Base-by-base conservation (phyloP, 352 stramenopile genomes). In the Nothophytophthora sp. region DNA sequence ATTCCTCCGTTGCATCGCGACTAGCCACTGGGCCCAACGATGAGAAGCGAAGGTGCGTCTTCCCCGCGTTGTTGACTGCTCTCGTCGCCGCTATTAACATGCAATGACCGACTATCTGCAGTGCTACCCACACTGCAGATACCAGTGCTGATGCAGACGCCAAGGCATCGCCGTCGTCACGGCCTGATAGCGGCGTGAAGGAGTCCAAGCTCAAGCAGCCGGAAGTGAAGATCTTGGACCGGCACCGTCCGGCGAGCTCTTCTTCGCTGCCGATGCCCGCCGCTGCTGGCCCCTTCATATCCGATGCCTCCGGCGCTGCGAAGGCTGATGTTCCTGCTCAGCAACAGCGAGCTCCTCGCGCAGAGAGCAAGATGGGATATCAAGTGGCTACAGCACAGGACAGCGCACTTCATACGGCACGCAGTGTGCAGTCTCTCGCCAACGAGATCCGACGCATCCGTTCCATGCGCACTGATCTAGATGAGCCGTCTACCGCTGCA, bases 371-470 rank as follows among this genome's bases (percentile, higher is more conserved):
- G 49, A 49, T 62, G n/a, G 58, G 47, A 1, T 33, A 48, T 8
- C 29, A 10, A 7, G 29, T 10, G 9, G 13, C 29, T 7, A 16
- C 16, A 5, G 29, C 37, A 12, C 20, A 27, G 7, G 60, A 69
- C 22, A 36, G 20, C 15, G 75, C 72, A 2, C 46, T 90, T 9
- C 76, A 88, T 44, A 77, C 79, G 50, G 73, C 88, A 12, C 67
- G 74, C n/a, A 93, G 80, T 22, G 82, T 93, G 20, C 80, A 93
- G 53, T 88, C 80, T 13, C 53, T 93, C 13, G 82, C 82, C 18
- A 88, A 89, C 57, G 82, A 93, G 43, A 91, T 93, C 34, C 61
- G 82, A 0, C 77, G 80, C 12, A 88, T 93, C 34, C 67, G 80
- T 22, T 93, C 82, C 1, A 65, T 85, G 49, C 64, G 73, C 4